phyloP scores from a whole-genome alignment of 805 yeast genomes.

The Ogataea paradorogensis region DNA sequence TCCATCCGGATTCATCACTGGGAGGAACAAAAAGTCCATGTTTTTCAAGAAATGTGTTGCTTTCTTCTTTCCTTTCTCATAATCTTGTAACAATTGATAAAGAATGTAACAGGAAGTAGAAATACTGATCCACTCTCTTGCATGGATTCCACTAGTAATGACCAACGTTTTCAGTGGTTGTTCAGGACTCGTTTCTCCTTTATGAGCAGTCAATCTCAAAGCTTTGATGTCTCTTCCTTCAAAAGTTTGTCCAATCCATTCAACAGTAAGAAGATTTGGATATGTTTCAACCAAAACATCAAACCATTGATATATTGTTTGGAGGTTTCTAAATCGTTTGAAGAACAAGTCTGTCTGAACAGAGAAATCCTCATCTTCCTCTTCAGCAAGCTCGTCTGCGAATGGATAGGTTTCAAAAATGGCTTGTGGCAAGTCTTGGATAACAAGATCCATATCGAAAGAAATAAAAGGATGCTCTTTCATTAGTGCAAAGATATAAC shows the following conservation, averaged over 20 bases:
- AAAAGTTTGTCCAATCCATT: slow-evolving; percentile 68
- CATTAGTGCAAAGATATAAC: slow-evolving; percentile 18
- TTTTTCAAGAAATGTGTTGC: slow-evolving; percentile 49
- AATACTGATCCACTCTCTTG: slow-evolving; percentile 85
- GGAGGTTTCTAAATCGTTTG: slow-evolving; percentile 62
- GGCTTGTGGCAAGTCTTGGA: slow-evolving; percentile 55
- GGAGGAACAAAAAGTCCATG: slow-evolving; percentile 72
- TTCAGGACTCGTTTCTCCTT: slow-evolving; percentile 14
- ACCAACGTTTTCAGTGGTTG: slow-evolving; percentile 58
- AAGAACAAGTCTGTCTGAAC: slow-evolving; percentile 55
- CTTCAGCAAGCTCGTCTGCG: not conserved
- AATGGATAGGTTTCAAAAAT: slow-evolving; percentile 54
- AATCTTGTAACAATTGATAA: slow-evolving; percentile 45
- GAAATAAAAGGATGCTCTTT: slow-evolving; percentile 8
- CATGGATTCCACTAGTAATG: slow-evolving; percentile 82
- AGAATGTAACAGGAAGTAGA: slow-evolving; percentile 62
- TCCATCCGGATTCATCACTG: slow-evolving; percentile 90
- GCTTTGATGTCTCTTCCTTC: slow-evolving; percentile 74
- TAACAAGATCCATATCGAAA: slow-evolving; percentile 39
- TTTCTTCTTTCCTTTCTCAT: slow-evolving; percentile 38
- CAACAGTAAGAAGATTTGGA: slow-evolving; percentile 61
- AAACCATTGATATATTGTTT: slow-evolving; percentile 71
- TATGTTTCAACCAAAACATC: slow-evolving; percentile 56
- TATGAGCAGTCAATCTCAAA: slow-evolving; percentile 56
- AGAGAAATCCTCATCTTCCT: slow-evolving; percentile 1